These are phyloP conservation scores for Pleurostoma richardsiae DNA, from an alignment of 2,329 filamentous ascomycete genomes.

Conservation along the genomic window DNA sequence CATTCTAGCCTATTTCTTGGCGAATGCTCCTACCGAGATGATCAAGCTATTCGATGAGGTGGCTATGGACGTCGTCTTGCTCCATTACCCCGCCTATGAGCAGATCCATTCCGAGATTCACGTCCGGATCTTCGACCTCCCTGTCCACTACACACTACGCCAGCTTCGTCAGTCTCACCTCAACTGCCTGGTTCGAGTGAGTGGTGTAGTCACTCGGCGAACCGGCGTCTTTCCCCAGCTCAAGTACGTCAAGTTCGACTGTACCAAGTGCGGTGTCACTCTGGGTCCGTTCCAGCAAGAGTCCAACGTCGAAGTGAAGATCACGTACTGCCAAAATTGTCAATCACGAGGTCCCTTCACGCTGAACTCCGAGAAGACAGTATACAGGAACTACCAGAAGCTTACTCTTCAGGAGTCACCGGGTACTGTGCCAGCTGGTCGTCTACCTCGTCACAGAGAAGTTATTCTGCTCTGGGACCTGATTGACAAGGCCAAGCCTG, in stretches of 20 bases:
- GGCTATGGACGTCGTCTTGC: conserved; percentile 90
- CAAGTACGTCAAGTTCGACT: conserved; percentile 98
- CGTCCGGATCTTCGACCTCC: conserved; percentile 91
- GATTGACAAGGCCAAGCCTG: conserved; percentile 93
- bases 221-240: conserved; percentile 96
- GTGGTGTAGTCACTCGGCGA: conserved; percentile 88
- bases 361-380: conserved; percentile 93
- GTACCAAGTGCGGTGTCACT: conserved; percentile 84
- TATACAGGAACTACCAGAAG: conserved; percentile 98
- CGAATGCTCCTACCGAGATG: conserved; percentile 92
- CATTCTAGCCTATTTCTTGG: conserved; percentile 90
- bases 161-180: conserved; percentile 93
- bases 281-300: conserved; percentile 97
- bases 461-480: conserved; percentile 95
- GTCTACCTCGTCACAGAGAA: conserved; percentile 86
- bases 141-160: conserved; percentile 89
- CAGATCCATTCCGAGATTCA: conserved; percentile 97
- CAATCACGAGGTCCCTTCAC: conserved; percentile 93
- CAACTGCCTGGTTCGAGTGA: conserved; percentile 91
- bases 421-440: conserved; percentile 91
- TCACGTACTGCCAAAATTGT: conserved; percentile 94
- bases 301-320: conserved; percentile 92
- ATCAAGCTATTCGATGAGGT: conserved; percentile 95
- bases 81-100: conserved; percentile 97
- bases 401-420: conserved; percentile 95